A percentile compares a stretch with the other conserved stretches of the same genome.
Evolutionary conservation across 129 eudicot species (phyloP).

Genomic region (Centella asiatica): DNA sequence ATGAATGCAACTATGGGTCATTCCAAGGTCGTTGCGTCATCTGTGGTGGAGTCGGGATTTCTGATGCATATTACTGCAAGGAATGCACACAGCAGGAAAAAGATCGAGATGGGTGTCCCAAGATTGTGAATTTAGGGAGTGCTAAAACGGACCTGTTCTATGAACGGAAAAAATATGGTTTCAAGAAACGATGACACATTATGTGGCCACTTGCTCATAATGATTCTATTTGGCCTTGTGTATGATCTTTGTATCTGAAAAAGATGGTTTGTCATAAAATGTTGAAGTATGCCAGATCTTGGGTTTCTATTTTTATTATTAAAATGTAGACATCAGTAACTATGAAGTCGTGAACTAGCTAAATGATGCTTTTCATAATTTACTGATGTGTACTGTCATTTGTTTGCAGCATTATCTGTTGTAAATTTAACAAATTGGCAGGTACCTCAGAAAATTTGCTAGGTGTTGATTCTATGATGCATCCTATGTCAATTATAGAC

Average conservation of each 20-base stretch:
- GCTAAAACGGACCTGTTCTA: constrained; percentile 71
- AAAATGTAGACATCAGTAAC: background rate
- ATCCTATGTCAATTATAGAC: no score
- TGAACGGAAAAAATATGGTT: constrained; percentile 68
- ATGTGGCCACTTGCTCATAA: background rate
- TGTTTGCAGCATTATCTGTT: no score
- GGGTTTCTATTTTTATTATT: background rate
- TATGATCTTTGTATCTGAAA: background rate
- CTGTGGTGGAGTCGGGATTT: constrained; percentile 81
- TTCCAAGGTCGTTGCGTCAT: constrained; percentile 78
- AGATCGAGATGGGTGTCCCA: constrained; percentile 76
- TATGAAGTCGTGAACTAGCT: no score
- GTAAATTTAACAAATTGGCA: no score
- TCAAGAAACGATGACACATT: constrained; percentile 50
- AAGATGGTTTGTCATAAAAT: background rate
- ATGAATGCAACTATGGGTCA: constrained; percentile 80
- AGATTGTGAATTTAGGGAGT: constrained; percentile 75
- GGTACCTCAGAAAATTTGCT: no score
- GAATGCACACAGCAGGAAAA: constrained; percentile 84
- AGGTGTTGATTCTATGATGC: no score
- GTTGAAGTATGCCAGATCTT: background rate
- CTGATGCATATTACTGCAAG: constrained; percentile 81
- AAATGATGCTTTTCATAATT: no score
- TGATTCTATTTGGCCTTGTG: background rate
- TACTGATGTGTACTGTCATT: no score